Conservation (phyloP, 2,329 filamentous ascomycete species). For the Colletotrichum magnum region DNA sequence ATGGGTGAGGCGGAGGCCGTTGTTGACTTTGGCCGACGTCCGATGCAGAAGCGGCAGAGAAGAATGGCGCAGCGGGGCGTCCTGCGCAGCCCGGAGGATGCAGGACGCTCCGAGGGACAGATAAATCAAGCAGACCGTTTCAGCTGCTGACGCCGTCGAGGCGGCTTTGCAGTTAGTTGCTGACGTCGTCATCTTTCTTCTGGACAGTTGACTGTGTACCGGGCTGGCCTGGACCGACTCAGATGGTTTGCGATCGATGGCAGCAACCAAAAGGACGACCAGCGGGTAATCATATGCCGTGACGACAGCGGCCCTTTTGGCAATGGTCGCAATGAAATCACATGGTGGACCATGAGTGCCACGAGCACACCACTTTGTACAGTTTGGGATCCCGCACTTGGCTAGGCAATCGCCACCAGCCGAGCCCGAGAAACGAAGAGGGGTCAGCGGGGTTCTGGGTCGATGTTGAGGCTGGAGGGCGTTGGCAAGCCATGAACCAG, state of each 20-base stretch:
- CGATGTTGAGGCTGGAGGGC: conserved; percentile 19
- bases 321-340: conserved; percentile 10
- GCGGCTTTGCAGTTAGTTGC: not conserved
- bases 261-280: not conserved
- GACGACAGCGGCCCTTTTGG: not conserved
- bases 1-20: not conserved
- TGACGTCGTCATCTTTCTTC: not conserved
- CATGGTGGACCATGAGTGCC: conserved; percentile 6
- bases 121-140: conserved; percentile 7
- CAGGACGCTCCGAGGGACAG: not conserved
- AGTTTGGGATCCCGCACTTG: conserved; percentile 18
- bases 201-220: too few species aligned
- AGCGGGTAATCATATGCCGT: conserved; percentile 6
- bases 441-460: conserved; percentile 23
- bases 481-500: conserved; percentile 4
- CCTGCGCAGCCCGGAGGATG: not conserved
- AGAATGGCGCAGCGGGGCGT: conserved; percentile 13
- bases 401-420: conserved; percentile 31
- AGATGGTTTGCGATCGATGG: not conserved
- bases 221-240: not conserved
- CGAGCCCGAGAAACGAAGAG: conserved; percentile 7
- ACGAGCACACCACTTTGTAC: conserved; percentile 18
- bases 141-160: conserved; percentile 10
- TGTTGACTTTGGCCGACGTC: not conserved
- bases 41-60: not conserved